Evolutionary conservation across 2,329 filamentous ascomycete genomes (phyloP), one percentile per base, ranked within the genome.

Genomic region (Metarhizium humberi): DNA sequence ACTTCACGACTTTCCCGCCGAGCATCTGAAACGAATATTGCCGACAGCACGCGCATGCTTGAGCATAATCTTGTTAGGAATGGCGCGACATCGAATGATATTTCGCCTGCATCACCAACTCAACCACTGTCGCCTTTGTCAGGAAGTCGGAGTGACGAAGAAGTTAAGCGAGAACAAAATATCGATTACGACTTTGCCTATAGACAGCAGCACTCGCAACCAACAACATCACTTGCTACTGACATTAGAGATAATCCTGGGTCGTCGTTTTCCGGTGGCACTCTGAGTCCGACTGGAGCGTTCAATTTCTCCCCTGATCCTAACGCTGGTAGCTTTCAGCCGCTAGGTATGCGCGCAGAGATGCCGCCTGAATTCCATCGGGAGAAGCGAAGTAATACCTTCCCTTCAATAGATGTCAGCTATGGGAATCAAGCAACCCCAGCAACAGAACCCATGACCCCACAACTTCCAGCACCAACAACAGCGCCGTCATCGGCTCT

Each of bases 261-360:
- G 14, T 84, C 86, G 2, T 84, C 86, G 0, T 89, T 91, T 63
- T 88, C 88, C 0, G 82, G 81, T 2, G 84, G 81, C 32, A 80
- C 88, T 2, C 78, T 89, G 54, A 92, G 87, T 63, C 89, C 90
- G 4, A 84, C 84, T 1, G 87, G 84, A 2, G 84, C 88, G 0
- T 88, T 92, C 66, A 77, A 74, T 54, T 90, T 94, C 67, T 88
- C 87, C 0, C 87, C 90, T 1, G 86, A 94, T 60, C 79, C 84
- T 13, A 84, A 84, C 56, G 78, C 79, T 3, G 86, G 85, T 53
- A 80, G 83, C 1, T 94, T 92, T 45, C 69, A 70, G 34, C 65
- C 63, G 51, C 61, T 70, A 34, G 66, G 70, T 40, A 62, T 73
- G 8, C 68, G 69, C 4, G 65, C 56, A 65, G 5, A 73, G 56